Evolutionary conservation across 495 filamentous ascomycete genomes (phyloP), one percentile per base, ranked within the genome.

Genomic region (Beverwykella pulmonaria): DNA sequence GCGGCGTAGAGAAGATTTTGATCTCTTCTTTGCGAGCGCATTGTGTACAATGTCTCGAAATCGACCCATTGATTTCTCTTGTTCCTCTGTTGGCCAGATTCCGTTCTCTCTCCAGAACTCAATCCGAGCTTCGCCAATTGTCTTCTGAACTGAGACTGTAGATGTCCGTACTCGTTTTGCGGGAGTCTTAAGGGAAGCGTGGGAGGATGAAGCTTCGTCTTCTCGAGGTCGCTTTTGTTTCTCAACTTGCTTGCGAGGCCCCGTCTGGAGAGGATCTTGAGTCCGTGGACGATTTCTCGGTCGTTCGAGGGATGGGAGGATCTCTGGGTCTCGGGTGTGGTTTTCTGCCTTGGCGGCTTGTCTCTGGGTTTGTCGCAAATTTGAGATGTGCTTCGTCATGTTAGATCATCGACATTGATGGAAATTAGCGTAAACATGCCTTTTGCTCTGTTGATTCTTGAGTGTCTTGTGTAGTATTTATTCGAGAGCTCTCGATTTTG

Each of bases 21-120:
- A 76, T 63, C 67, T 74, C 73, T 74, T 78, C 23, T 23, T 48
- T 60, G 57, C 39, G 17, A n/a, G 57, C 27, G 57, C 57, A 60
- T 48, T 17, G 8, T 30, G 15, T 36, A 27, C 44, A 49, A 60
- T n/a, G 29, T 58, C 54, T 27, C 25, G 57, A 60, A 48, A 48
- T n/a, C 57, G 57, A 20, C 49, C 23, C 44, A 60, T 60, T 60
- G 39, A 30, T 22, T n/a, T 23, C 57, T 60, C 57, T 50, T 60
- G 57, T 48, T 60, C 57, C 23, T 60, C 57, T 60, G 57, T 60
- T 23, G 57, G 57, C 57, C 57, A 60, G 25, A 17, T 14, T 49
- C 25, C 23, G 27, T 4, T 60, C 25, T 47, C 44, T 9, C 39
- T 60, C 57, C 57, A 60, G 57, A 22, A 48, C 5, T 60, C 57